These are phyloP conservation scores for Veloboletus limbatus DNA, from an alignment of 1,284 basidiomycete genomes.

Conservation along the genomic window DNA sequence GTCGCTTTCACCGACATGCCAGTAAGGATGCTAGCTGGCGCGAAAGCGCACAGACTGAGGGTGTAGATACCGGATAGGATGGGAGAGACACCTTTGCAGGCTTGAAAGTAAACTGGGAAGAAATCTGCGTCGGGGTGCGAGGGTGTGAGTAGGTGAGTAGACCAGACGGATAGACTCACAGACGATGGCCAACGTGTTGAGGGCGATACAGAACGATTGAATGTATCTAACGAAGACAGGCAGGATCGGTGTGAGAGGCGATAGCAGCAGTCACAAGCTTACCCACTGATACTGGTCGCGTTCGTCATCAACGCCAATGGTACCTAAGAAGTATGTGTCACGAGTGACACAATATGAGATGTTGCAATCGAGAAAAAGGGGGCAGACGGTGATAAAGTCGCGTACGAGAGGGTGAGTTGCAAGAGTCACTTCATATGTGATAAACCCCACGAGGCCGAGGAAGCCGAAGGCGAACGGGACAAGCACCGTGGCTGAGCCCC, in stretches of 20 bases:
- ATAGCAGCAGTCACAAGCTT: background rate
- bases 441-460: conserved; percentile 24
- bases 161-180: conserved; percentile 10
- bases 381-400: background rate
- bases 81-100: conserved; percentile 14
- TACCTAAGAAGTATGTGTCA: conserved; percentile 13
- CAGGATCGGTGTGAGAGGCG: background rate
- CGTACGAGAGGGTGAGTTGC: conserved; percentile 18
- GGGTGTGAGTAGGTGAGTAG: too few relatives aligned
- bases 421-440: conserved; percentile 13
- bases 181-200: conserved; percentile 5
- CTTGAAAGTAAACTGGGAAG: conserved; percentile 21
- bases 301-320: conserved; percentile 16
- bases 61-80: conserved; percentile 15
- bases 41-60: conserved; percentile 15
- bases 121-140: conserved; percentile 9
- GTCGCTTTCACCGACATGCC: conserved; percentile 14
- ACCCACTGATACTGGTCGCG: conserved; percentile 16
- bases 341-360: background rate
- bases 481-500: conserved; percentile 41
- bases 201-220: conserved; percentile 18
- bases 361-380: background rate
- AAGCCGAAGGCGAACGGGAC: conserved; percentile 43
- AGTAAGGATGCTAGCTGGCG: conserved; percentile 7
- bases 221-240: conserved; percentile 11